phyloP scores from a whole-genome alignment of 345 rosid species.

The Pelargonium nanum region DNA sequence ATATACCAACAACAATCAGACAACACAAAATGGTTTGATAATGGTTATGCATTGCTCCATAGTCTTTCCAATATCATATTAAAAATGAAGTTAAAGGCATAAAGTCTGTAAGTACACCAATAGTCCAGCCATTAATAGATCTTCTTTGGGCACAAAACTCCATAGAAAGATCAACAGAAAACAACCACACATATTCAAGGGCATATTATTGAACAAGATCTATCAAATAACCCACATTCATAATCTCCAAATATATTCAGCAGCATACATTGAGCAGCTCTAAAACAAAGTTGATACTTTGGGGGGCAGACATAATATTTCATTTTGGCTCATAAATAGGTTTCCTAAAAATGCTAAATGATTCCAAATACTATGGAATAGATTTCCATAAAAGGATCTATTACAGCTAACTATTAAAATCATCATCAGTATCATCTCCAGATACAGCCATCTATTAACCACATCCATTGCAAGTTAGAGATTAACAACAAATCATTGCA shows the following conservation, averaged over 20 bases:
- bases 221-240: background rate
- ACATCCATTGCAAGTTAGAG: background rate
- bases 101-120: background rate
- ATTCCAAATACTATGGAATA: no score
- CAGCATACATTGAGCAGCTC: background rate
- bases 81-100: background rate
- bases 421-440: background rate
- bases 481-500: background rate
- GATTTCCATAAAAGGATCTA: no score
- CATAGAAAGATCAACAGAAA: background rate
- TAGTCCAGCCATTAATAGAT: background rate
- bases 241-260: background rate
- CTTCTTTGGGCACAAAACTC: background rate
- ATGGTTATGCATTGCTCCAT: background rate
- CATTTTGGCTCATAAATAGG: background rate
- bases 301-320: background rate
- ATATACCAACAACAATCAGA: background rate
- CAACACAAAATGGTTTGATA: background rate
- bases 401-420: background rate
- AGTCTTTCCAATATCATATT: background rate
- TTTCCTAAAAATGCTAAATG: no score
- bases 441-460: background rate
- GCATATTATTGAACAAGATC: background rate
- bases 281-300: background rate
- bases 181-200: background rate